phyloP scores from a whole-genome alignment of 345 rosid genomes.

The Eucalyptus globulus region DNA sequence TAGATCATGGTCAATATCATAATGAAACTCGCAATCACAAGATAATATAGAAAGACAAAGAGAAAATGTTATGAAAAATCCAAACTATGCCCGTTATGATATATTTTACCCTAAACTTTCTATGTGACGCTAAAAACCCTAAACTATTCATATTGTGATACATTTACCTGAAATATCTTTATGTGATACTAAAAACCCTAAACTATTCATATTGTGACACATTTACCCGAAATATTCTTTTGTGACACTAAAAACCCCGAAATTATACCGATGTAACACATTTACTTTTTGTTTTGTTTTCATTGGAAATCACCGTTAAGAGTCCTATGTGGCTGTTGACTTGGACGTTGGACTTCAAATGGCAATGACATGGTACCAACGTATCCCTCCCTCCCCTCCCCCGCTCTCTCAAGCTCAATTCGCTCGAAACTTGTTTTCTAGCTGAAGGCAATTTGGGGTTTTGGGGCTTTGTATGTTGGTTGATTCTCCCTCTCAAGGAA shows the following conservation, averaged over 20 bases:
- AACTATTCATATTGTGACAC: too few relatives aligned
- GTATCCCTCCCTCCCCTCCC: too few relatives aligned
- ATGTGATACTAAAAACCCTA: accelerated
- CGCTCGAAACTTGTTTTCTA: accelerated
- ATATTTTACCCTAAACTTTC: too few relatives aligned
- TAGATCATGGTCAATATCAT: not conserved
- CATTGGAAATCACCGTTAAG: accelerated
- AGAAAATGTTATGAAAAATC: accelerated
- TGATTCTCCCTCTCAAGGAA: too few relatives aligned
- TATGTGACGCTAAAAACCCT: too few relatives aligned
- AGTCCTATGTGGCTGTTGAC: accelerated
- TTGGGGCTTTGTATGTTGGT: too few relatives aligned
- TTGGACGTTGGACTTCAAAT: not conserved
- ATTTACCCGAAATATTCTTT: too few relatives aligned
- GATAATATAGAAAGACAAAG: not conserved
- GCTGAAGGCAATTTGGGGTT: accelerated
- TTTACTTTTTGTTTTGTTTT: accelerated
- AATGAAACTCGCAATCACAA: not conserved
- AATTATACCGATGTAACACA: accelerated
- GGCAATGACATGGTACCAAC: accelerated
- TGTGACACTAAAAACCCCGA: accelerated
- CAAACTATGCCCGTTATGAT: accelerated
- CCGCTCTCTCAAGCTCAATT: too few relatives aligned
- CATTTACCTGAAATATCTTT: too few relatives aligned
- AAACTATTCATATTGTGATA: too few relatives aligned